These are phyloP conservation scores for Pseudomassariella vexata DNA, from an alignment of 2,329 filamentous ascomycete species.

Conservation along the genomic window DNA sequence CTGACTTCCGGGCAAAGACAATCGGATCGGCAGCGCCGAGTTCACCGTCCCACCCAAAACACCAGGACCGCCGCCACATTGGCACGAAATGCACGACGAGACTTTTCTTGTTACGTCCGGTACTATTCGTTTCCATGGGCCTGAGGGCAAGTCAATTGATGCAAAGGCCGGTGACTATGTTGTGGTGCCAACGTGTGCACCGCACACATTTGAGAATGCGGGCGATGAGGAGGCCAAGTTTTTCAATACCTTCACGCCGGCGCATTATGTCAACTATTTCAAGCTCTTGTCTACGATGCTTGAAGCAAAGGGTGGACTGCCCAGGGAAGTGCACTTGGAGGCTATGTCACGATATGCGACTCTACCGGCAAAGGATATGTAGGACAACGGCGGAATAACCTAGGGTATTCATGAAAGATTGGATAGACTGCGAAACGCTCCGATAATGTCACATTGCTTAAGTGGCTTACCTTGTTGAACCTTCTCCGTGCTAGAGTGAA, in stretches of 20 bases:
- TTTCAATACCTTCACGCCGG: constrained; percentile 52
- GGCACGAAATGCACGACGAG: constrained; percentile 54
- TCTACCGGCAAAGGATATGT: constrained; percentile 19
- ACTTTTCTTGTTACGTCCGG: constrained; percentile 50
- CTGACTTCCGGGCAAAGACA: no score
- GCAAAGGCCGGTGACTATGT: constrained; percentile 48
- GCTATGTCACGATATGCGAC: constrained; percentile 46
- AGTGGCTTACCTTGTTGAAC: no score
- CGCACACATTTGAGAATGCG: constrained; percentile 52
- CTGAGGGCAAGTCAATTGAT: constrained; percentile 32
- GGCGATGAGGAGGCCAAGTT: constrained; percentile 47
- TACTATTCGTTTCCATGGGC: constrained; percentile 43
- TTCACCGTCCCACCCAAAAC: constrained; percentile 42
- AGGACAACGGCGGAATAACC: no score
- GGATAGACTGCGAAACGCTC: no score
- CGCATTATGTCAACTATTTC: constrained; percentile 54
- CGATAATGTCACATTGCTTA: no score
- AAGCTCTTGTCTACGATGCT: constrained; percentile 41
- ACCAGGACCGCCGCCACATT: constrained; percentile 41
- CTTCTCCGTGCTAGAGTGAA: no score
- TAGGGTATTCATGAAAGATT: no score
- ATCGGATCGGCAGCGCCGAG: constrained; percentile 26
- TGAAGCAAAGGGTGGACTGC: constrained; percentile 36
- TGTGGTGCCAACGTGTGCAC: constrained; percentile 45
- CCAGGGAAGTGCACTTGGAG: constrained; percentile 39